Evolutionary conservation across 1,139 yeast species (phyloP), one percentile per base, ranked within the genome.

Genomic region (Saccharomyces hybrid): DNA sequence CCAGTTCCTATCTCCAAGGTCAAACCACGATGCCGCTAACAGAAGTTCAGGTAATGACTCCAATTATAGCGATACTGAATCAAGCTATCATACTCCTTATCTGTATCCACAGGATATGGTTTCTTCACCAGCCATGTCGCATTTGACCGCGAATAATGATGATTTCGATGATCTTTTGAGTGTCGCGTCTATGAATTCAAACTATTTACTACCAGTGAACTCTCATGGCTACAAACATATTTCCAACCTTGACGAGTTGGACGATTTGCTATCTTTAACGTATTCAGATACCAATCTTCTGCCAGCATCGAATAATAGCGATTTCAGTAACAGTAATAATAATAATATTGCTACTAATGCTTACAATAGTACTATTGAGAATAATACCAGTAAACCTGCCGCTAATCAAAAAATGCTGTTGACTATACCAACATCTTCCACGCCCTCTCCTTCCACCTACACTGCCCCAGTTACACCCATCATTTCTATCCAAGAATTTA

Each of bases 91-190:
- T 49, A 49, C 57, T 11, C 60, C 60, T 5, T 52, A 48, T 28
- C 23, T 58, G 51, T 48, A 51, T 38, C 55, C 57, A 13, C 52
- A 29, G 50, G 56, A 50, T 29, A 38, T 48, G 13, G 58, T 59
- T 6, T 55, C 57, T 11, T 63, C 66, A 3, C 67, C 67, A 2
- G 60, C 60, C 23, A 47, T 60, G 41, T 60, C 63, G 3, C 54
- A 59, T 50, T 50, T 63, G 27, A 58, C 64, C 16, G 57, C 59
- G 14, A 63, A 62, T 4, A 63, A 61, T 38, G 63, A 60, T 8
- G 68, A 66, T 47, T 53, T 62, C 47, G 70, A 66, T 50, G 70
- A 67, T 49, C 47, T 62, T 13, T 47, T 63, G 57, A 62, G 71
- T 61, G 59, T 71, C 49, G 56, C 63, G 47, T 62, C 73, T 28